Base-by-base conservation (phyloP, 495 filamentous ascomycete species). In the Hyphodiscus hymeniophilus region DNA sequence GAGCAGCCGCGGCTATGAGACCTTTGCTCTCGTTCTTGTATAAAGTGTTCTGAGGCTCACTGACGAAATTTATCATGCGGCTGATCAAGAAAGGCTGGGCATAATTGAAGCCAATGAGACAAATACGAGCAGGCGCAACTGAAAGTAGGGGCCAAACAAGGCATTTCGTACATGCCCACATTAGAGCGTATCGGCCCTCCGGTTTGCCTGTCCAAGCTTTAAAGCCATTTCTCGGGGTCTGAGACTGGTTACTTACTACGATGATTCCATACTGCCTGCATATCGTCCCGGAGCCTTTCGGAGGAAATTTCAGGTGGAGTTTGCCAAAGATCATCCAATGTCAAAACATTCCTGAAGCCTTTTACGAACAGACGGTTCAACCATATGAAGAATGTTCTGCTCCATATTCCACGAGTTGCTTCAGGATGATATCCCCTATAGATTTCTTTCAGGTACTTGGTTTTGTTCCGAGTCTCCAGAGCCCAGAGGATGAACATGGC, bases 11-110 rank as follows among this genome's bases (percentile, higher is more conserved):
- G 13, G 16, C 55, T 26, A 55, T 52, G 1, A 58, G 20, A 7
- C 47, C 55, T 55, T 78, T 75, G 40, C 69, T 66, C 30, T 70
- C 55, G 60, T 56, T 56, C 1, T 48, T 42, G 43, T 44, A 39
- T n/a, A n/a, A 15, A n/a, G 35, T 11, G 7, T 35, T 18, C 23
- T 24, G 60, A 3, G 71, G 64, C 42, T 72, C 55, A 8, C 65
- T 45, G 5, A 58, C 35, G 38, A 71, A 50, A 1, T 41, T 51
- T 13, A 64, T 47, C 8, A 53, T 50, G 22, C 45, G 41, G 18
- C 39, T 49, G 40, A 66, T 58, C 3, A 88, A 68, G 41, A 88
- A 73, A 1, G 83, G 82, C 52, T 87, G 82, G 42, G 73, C 74
- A 41, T 81, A 77, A 15, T 68, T 77, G 52, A 88, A 79, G 2